phyloP scores from a whole-genome alignment of 2,329 filamentous ascomycete species.

The Aspergillus texensis region DNA sequence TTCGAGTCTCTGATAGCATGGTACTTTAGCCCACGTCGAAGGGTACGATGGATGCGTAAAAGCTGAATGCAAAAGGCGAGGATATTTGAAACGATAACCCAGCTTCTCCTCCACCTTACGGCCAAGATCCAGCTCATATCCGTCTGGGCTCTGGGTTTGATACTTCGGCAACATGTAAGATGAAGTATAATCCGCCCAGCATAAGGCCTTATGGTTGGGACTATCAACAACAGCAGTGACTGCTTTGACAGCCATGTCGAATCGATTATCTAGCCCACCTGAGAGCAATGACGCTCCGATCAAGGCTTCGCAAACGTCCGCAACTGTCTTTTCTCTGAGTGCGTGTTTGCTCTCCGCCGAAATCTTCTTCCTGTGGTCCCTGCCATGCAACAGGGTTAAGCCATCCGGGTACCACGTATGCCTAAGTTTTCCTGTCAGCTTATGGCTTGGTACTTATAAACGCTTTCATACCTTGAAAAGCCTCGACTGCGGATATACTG shows the following conservation, averaged over 20 bases:
- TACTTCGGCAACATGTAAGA: constrained; percentile 72
- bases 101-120: constrained; percentile 63
- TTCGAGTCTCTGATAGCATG: constrained; percentile 87
- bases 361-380: constrained; percentile 57
- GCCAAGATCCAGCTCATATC: constrained; percentile 69
- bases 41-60: constrained; percentile 88
- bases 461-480: constrained; percentile 65
- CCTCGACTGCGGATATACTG: constrained; percentile 80
- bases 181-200: constrained; percentile 72
- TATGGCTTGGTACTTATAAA: not conserved
- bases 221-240: constrained; percentile 65
- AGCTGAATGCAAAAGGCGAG: constrained; percentile 76
- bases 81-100: constrained; percentile 70
- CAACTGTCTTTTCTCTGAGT: constrained; percentile 85
- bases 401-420: constrained; percentile 88
- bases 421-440: constrained; percentile 36
- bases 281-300: constrained; percentile 80
- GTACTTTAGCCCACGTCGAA: constrained; percentile 72
- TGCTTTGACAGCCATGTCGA: constrained; percentile 64
- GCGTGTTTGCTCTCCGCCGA: constrained; percentile 56
- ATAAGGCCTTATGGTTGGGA: constrained; percentile 68
- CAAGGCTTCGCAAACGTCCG: constrained; percentile 90
- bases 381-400: constrained; percentile 73
- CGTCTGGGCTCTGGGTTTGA: constrained; percentile 64
- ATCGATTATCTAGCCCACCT: constrained; percentile 52